phyloP scores from a whole-genome alignment of 2,329 filamentous ascomycete species.

The Fusarium anthophilum region DNA sequence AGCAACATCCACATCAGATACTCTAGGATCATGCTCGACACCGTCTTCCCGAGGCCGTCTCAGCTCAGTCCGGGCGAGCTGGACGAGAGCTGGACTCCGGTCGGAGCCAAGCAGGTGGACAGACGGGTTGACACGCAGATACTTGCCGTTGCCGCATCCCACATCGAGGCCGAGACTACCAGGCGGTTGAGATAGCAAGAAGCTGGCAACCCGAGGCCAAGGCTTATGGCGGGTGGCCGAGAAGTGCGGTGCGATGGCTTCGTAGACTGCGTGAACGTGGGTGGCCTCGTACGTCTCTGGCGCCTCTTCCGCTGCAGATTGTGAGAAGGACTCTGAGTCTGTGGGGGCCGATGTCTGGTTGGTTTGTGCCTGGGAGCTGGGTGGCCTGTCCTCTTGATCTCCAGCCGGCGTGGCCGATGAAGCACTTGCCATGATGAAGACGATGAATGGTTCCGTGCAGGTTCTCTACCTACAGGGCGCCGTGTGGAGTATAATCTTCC shows the following conservation, averaged over 20 bases:
- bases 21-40: constrained; percentile 17
- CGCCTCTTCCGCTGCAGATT: constrained; percentile 39
- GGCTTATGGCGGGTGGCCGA: constrained; percentile 83
- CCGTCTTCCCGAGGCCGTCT: constrained; percentile 27
- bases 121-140: constrained; percentile 79
- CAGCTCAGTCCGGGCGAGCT: constrained; percentile 54
- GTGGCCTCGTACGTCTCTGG: constrained; percentile 78
- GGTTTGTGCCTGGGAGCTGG: constrained; percentile 19
- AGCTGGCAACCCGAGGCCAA: constrained; percentile 89
- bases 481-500: constrained; percentile 11
- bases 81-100: constrained; percentile 70
- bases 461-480: not conserved
- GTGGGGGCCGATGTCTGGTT: constrained; percentile 1
- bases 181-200: constrained; percentile 71
- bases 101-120: constrained; percentile 88
- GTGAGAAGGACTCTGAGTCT: constrained; percentile 14
- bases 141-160: constrained; percentile 98
- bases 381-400: constrained; percentile 28
- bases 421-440: constrained; percentile 38
- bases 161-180: constrained; percentile 89
- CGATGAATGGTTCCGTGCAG: not conserved
- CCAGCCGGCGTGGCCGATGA: constrained; percentile 38
- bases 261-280: constrained; percentile 93
- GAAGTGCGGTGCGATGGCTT: constrained; percentile 85
- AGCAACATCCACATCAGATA: constrained; percentile 68